A percentile compares a stretch with the other conserved stretches of the same genome.
These are phyloP conservation scores for Colletotrichum tamarilloi DNA, from an alignment of 2,329 filamentous ascomycete species.

Conservation along the genomic window DNA sequence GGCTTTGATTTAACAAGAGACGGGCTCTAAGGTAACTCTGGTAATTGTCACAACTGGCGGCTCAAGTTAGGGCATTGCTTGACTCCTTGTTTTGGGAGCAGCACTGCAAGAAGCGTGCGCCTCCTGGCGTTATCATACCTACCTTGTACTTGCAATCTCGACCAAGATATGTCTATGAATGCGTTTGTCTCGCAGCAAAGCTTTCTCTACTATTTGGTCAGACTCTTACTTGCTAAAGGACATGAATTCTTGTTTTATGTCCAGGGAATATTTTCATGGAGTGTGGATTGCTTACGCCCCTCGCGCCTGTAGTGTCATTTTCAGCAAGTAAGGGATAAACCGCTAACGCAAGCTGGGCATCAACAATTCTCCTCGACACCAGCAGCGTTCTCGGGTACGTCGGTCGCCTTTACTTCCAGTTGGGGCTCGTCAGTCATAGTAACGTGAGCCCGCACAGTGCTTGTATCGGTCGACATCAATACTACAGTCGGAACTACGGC, in stretches of 20 bases:
- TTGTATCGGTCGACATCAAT: conserved; percentile 74
- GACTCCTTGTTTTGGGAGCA: no score
- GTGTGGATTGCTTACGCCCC: not conserved
- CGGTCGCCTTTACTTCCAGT: conserved; percentile 62
- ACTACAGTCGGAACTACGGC: conserved; percentile 65
- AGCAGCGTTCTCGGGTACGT: conserved; percentile 76
- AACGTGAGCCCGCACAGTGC: conserved; percentile 79
- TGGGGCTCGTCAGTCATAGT: conserved; percentile 76
- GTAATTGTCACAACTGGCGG: not conserved
- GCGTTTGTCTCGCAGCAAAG: not conserved
- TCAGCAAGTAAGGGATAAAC: not conserved
- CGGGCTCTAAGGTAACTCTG: not conserved
- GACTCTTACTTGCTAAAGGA: not conserved
- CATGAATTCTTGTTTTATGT: not conserved
- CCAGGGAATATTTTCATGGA: not conserved
- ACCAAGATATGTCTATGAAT: not conserved
- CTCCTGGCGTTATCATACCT: not conserved
- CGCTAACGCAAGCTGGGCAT: conserved; percentile 58
- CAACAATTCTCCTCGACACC: conserved; percentile 76
- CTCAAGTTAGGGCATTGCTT: not conserved
- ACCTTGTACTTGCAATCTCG: not conserved
- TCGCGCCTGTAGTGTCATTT: not conserved
- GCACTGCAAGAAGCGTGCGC: no score
- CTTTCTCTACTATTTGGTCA: not conserved
- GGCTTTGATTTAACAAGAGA: not conserved